Evolutionary conservation across 2,329 filamentous ascomycete genomes (phyloP).

Genomic region (Epichloe sylvatica): DNA sequence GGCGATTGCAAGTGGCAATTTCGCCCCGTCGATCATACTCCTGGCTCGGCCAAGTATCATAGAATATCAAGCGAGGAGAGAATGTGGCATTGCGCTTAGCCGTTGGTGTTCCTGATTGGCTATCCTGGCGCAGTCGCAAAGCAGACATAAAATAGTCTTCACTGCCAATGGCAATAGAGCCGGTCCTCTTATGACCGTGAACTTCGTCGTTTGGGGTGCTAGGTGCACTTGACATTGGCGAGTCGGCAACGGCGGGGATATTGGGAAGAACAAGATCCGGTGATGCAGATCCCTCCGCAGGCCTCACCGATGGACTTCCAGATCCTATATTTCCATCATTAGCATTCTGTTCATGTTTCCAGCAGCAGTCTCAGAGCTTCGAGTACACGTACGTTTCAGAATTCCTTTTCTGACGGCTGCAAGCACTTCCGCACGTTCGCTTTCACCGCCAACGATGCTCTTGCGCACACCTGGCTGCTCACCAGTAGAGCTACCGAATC

Average conservation of each 20-base stretch:
- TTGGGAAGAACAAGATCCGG: slow-evolving; percentile 42
- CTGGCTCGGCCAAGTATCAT: slow-evolving; percentile 89
- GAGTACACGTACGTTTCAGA: slow-evolving; percentile 55
- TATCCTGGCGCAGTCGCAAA: slow-evolving; percentile 58
- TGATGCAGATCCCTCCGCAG: slow-evolving; percentile 38
- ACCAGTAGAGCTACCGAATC: slow-evolving; percentile 41
- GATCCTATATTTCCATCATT: slow-evolving; percentile 32
- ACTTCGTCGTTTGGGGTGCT: slow-evolving; percentile 75
- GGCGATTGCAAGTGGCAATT: slow-evolving; percentile 90
- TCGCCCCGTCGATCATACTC: slow-evolving; percentile 95
- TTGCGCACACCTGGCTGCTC: slow-evolving; percentile 55
- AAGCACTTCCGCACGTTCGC: slow-evolving; percentile 78
- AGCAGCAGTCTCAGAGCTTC: background rate
- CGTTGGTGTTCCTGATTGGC: slow-evolving; percentile 68
- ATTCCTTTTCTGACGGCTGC: slow-evolving; percentile 93
- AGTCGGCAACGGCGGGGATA: slow-evolving; percentile 55
- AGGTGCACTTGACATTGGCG: slow-evolving; percentile 71
- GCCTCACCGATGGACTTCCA: slow-evolving; percentile 51
- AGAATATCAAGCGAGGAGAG: slow-evolving; percentile 84
- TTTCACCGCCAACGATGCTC: slow-evolving; percentile 84
- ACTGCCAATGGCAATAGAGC: slow-evolving; percentile 59
- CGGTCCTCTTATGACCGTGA: slow-evolving; percentile 50
- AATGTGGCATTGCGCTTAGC: slow-evolving; percentile 60
- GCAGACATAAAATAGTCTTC: slow-evolving; percentile 85
- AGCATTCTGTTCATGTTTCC: background rate